Evolutionary conservation across 2,329 filamentous ascomycete species (phyloP).

Genomic region (Talaromyces sp.): DNA sequence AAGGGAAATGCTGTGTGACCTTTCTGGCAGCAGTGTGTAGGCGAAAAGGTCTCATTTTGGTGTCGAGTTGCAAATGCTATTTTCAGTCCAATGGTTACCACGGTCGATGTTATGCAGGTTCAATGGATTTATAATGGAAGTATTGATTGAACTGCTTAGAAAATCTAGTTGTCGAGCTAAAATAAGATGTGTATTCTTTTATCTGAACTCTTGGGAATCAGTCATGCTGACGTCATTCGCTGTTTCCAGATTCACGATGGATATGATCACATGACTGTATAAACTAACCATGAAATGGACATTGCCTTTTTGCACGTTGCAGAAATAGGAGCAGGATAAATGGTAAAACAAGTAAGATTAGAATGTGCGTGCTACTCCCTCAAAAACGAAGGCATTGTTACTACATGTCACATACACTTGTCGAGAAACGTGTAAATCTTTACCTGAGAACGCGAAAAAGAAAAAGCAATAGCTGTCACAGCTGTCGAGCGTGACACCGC

Average conservation of each 20-base stretch:
- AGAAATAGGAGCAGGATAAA: neutral
- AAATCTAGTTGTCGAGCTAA: neutral
- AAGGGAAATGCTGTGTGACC: neutral
- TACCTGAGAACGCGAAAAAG: neutral
- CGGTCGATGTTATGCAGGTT: neutral
- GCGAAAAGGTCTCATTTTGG: neutral
- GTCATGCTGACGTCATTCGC: neutral
- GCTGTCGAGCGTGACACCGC: neutral
- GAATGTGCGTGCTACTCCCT: neutral
- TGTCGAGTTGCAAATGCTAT: neutral
- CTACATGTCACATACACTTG: neutral
- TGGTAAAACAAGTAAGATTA: neutral
- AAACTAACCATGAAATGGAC: neutral
- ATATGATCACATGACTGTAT: neutral
- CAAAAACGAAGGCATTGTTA: neutral
- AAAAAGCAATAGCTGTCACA: neutral
- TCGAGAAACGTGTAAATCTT: neutral
- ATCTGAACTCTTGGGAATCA: neutral
- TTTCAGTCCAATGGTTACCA: neutral
- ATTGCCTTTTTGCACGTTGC: neutral
- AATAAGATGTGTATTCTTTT: neutral
- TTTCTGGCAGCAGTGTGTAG: neutral
- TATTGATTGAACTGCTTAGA: neutral
- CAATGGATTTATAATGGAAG: neutral
- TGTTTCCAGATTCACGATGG: neutral